Conservation (phyloP, 306 rosid genomes). For the Dryas drummondii region DNA sequence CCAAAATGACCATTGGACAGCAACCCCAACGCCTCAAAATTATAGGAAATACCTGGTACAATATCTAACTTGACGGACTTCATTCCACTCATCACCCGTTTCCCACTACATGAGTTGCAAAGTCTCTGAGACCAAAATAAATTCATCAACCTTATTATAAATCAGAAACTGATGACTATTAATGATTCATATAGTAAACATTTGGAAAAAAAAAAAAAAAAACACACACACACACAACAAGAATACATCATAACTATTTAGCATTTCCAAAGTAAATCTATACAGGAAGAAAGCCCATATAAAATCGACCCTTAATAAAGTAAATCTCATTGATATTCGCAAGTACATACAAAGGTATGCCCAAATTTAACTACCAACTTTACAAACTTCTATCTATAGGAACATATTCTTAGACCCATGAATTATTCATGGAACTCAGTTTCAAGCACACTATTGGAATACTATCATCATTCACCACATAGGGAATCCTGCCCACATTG, state of each 20-base stretch:
- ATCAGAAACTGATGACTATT: neutral
- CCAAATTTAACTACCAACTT: neutral
- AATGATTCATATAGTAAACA: neutral
- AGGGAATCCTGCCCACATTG: neutral
- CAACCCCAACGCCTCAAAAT: neutral
- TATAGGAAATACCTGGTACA: slow-evolving; percentile 49
- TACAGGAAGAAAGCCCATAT: neutral
- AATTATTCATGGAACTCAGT: neutral
- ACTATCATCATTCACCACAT: neutral
- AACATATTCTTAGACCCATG: neutral
- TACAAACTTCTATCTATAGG: neutral
- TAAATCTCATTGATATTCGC: neutral
- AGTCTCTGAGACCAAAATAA: slow-evolving; percentile 34
- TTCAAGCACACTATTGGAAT: neutral
- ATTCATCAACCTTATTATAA: neutral
- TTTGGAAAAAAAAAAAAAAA: neutral
- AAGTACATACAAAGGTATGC: neutral
- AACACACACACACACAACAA: neutral
- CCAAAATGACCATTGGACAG: neutral
- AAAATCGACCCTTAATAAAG: neutral
- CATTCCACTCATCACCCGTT: slow-evolving; percentile 54
- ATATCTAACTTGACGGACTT: slow-evolving; percentile 68
- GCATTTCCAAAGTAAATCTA: neutral
- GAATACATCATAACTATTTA: neutral
- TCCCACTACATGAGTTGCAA: slow-evolving; percentile 79